Conservation (phyloP, 495 filamentous ascomycete species). For the Penicillium cinerascens region DNA sequence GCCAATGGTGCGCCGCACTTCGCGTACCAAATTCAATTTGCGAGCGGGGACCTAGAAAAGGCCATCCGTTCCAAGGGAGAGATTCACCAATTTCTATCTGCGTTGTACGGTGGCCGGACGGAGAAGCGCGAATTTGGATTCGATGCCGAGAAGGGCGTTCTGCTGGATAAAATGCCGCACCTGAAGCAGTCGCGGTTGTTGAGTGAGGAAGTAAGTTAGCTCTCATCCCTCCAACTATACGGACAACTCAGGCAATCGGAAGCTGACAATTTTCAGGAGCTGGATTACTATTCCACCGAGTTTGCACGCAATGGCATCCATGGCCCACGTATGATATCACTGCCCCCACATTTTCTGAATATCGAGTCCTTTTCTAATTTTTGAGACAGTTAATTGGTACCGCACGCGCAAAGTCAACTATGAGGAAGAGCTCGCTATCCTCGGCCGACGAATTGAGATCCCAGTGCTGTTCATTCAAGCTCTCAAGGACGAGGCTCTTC, state of each 20-base stretch:
- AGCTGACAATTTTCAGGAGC: constrained; percentile 44
- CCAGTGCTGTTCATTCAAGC: constrained; percentile 76
- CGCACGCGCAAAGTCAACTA: constrained; percentile 66
- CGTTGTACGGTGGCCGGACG: constrained; percentile 62
- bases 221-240: too few species aligned
- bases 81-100: constrained; percentile 64
- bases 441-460: constrained; percentile 50
- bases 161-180: constrained; percentile 49
- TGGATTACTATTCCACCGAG: constrained; percentile 72
- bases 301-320: constrained; percentile 68
- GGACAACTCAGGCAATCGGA: not conserved
- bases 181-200: constrained; percentile 53
- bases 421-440: constrained; percentile 64
- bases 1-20: constrained; percentile 64
- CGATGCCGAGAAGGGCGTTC: constrained; percentile 51
- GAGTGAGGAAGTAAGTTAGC: constrained; percentile 49
- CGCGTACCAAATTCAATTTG: constrained; percentile 78
- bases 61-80: constrained; percentile 51
- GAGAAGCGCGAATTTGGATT: constrained; percentile 53
- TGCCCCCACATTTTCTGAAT: not conserved
- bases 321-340: constrained; percentile 58
- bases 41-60: constrained; percentile 60
- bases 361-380: not conserved
- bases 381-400: constrained; percentile 71
- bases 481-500: constrained; percentile 62